Evolutionary conservation across 768 basidiomycete species (phyloP), one percentile per base, ranked within the genome.

Genomic region (Suillus lakei): DNA sequence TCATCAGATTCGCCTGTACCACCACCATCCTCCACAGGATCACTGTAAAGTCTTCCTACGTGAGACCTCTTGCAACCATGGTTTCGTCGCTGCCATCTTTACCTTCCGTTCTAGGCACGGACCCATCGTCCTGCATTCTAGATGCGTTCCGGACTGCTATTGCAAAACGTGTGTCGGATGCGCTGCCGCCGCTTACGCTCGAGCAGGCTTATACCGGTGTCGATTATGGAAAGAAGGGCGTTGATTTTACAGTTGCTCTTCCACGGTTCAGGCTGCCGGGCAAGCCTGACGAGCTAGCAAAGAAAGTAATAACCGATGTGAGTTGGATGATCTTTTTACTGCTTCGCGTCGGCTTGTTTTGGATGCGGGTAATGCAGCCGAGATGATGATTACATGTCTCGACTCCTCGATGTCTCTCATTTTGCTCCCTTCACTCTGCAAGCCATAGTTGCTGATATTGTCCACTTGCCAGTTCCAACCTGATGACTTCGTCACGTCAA

Each of bases 201-300:
- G 91, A 92, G 46, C 88, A 93, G 71, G 94, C 89, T 0, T 98
- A 93, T 77, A 75, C 84, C 28, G 96, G 93, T 26, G 91, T 98
- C 0, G 91, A 96, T 74, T 92, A 91, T 68, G 94, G 93, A 41
- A 95, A 96, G 79, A 96, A 96, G 78, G 94, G 92, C n/a, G 89
- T 85, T 51, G 97, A 99, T 79, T 95, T 98, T 70, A 91, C 92
- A 0, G 86, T 98, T 23, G 95, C 97, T 0, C 77, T 98, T 58
- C 93, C 96, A n/a, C 86, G 96, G 67, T 98, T 96, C 80, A 84
- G 93, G 63, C 80, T 97, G 30, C 89, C 90, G 9, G 95, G 88
- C 23, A 95, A 95, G 73, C 84, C 91, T 0, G 91, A 95, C 50
- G 90, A 91, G 38, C 82, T 91, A 21, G 95, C 91, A 0, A 80